A percentile compares a stretch with the other conserved stretches of the same genome.
Evolutionary conservation across 2,329 filamentous ascomycete genomes (phyloP).

Genomic region (Cladosporium sp.): DNA sequence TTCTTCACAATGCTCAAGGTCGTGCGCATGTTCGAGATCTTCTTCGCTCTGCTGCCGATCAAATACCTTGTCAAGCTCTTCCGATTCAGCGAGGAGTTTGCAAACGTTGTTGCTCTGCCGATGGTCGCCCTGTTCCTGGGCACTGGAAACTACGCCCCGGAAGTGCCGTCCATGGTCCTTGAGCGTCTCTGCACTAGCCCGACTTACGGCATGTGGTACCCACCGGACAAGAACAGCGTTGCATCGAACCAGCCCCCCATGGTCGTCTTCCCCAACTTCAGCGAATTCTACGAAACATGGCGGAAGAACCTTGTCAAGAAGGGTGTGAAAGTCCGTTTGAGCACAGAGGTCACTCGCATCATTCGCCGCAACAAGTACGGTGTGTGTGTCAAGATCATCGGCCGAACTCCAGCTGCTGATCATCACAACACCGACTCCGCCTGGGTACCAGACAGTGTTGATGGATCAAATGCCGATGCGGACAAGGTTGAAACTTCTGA

Average conservation of each 20-base stretch:
- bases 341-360: constrained; percentile 51
- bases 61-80: constrained; percentile 61
- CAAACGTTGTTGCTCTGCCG: constrained; percentile 63
- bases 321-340: constrained; percentile 52
- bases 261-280: constrained; percentile 59
- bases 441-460: constrained; percentile 33
- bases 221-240: constrained; percentile 42
- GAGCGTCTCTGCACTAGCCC: constrained; percentile 46
- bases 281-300: constrained; percentile 57
- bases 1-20: constrained; percentile 51
- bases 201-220: constrained; percentile 56
- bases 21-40: constrained; percentile 53
- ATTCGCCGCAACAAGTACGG: constrained; percentile 46
- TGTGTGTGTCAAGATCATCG: constrained; percentile 45
- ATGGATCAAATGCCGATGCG: constrained; percentile 34
- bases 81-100: constrained; percentile 63
- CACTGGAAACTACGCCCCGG: constrained; percentile 67
- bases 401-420: constrained; percentile 37
- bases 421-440: constrained; percentile 41
- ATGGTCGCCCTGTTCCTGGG: constrained; percentile 68
- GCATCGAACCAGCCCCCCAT: constrained; percentile 48
- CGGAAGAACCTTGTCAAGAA: constrained; percentile 46
- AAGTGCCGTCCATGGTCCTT: constrained; percentile 63
- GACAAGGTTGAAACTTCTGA: constrained; percentile 40
- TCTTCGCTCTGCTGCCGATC: constrained; percentile 56